Evolutionary conservation across 768 basidiomycete genomes (phyloP), one percentile per base, ranked within the genome.

Genomic region (Asterophora lycoperdoides): DNA sequence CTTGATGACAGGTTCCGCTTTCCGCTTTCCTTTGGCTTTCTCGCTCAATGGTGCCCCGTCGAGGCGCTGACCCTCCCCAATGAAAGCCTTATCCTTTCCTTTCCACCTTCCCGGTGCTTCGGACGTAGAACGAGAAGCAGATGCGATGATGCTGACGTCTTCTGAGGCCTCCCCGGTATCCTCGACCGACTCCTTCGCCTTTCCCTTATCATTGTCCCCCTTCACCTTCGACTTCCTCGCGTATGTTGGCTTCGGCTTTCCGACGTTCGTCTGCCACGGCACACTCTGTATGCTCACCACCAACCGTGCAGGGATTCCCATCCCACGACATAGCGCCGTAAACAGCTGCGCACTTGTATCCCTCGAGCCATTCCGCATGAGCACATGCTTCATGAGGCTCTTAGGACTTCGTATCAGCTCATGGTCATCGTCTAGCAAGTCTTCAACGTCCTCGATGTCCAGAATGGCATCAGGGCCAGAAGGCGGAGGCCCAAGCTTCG

Each of bases 321-420:
- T 74, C 5, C 83, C 89, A 17, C 96, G 78, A 64, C 92, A 91
- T 0, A 96, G 72, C 1, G 90, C 83, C 4, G 93, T 94, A 63
- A 97, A 98, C 3, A 98, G 76, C 57, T 95, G 92, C 1, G 92
- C 87, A 49, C 87, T 88, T 33, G 81, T 80, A 63, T 99, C 96
- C 52, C 89, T 76, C 18, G 84, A 87, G 6, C 94, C 96, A 51
- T 68, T 74, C 46, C 76, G 78, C 76, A 86, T 83, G 15, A 97
- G 68, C 0, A 84, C 86, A 62, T 94, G 92, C 62, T 96, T 97
- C 89, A 94, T 93, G 33, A 97, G 74, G 55, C 90, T 93, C 62
- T 94, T 93, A 11, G 76, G 72, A 43, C 83, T 84, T 39, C 84
- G 76, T 23, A 96, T 79, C 2, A 72, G 60, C 65, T 95, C 94